Evolutionary conservation across 495 filamentous ascomycete species (phyloP).

Genomic region (Neurospora hispaniola): DNA sequence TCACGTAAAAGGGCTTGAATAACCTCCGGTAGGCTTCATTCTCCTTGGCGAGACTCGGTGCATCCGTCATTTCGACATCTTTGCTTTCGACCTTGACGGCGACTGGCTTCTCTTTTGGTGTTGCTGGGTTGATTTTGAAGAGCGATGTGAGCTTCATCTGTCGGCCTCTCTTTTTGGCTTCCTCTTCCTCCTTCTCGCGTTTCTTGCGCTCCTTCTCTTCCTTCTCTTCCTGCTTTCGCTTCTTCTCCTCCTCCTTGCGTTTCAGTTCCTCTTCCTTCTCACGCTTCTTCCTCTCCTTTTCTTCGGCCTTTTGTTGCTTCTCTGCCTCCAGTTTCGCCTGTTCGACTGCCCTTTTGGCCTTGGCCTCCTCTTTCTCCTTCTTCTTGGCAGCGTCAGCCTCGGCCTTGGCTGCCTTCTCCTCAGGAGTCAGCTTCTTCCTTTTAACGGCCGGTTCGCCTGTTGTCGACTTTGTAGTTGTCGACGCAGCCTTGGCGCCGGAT

Average conservation of each 20-base stretch:
- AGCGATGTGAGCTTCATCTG: slow-evolving; percentile 39
- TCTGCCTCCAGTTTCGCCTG: slow-evolving; percentile 17
- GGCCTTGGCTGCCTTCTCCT: slow-evolving; percentile 37
- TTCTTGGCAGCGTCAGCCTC: slow-evolving; percentile 36
- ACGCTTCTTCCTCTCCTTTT: slow-evolving; percentile 31
- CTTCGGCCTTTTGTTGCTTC: slow-evolving; percentile 33
- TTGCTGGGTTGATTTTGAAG: slow-evolving; percentile 42
- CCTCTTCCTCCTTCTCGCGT: slow-evolving; percentile 48
- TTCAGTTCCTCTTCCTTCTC: slow-evolving; percentile 32
- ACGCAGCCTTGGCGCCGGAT: background rate
- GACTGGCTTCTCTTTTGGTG: slow-evolving; percentile 19
- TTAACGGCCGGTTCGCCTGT: slow-evolving; percentile 26
- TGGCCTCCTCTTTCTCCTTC: slow-evolving; percentile 29
- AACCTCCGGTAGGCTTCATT: slow-evolving; percentile 54
- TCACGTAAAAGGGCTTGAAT: slow-evolving; percentile 72
- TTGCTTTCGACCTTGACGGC: slow-evolving; percentile 12
- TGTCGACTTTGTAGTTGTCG: slow-evolving; percentile 2
- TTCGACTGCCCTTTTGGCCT: slow-evolving; percentile 22
- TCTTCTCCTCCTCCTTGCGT: slow-evolving; percentile 35
- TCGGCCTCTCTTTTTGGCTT: slow-evolving; percentile 52
- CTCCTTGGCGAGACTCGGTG: slow-evolving; percentile 17
- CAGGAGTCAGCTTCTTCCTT: slow-evolving; percentile 42
- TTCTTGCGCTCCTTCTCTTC: slow-evolving; percentile 52
- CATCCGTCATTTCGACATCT: slow-evolving; percentile 8
- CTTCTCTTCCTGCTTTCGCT: slow-evolving; percentile 27